Base-by-base conservation (phyloP, 179 eudicot genomes). In the Heliamphora pulchella region DNA sequence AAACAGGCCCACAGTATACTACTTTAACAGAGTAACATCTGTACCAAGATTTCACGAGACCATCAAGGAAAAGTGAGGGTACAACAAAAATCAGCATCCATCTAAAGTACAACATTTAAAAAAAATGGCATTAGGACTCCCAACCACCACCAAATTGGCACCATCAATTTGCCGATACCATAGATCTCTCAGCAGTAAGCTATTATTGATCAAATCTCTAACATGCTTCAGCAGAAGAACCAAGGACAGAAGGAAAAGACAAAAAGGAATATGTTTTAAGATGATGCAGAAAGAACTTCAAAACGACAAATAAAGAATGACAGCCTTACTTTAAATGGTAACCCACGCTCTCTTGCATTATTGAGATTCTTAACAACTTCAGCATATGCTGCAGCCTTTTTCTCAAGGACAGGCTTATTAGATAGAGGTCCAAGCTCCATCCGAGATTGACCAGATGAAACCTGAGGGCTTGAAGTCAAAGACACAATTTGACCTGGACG, bases 381-480 rank as follows among this genome's bases (percentile, higher is more conserved):
- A 54, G 89, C 95, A 87, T 95, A 95, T 39, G 86, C 92, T 14
- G 88, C 87, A 77, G 97, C 94, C 63, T 95, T 95, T 86, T 89
- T 91, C 84, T 95, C 98, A 79, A 87, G 87, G 68, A 88, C 83
- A 54, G 97, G 86, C 86, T 87, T 91, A 82, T 85, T 85, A 67
- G 86, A 85, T 76, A 84, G 79, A 79, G 92, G 87, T 61, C 84
- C 87, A 83, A 88, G 80, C 85, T 92, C 97, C 95, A 91, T 89
- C 75, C 87, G 78, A 54, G 97, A 86, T 74, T 90, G 86, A 50
- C 89, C 90, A 82, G 89, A 82, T 54, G 87, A 87, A 75, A 81
- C 77, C 62, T 84, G 93, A 78, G 91, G 87, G 70, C 89, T 87
- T 72, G 92, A 90, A 77, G 91, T 83, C 61, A 85, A 66, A 68